phyloP scores from a whole-genome alignment of 352 stramenopile species.

The Phytophthora parvispora region DNA sequence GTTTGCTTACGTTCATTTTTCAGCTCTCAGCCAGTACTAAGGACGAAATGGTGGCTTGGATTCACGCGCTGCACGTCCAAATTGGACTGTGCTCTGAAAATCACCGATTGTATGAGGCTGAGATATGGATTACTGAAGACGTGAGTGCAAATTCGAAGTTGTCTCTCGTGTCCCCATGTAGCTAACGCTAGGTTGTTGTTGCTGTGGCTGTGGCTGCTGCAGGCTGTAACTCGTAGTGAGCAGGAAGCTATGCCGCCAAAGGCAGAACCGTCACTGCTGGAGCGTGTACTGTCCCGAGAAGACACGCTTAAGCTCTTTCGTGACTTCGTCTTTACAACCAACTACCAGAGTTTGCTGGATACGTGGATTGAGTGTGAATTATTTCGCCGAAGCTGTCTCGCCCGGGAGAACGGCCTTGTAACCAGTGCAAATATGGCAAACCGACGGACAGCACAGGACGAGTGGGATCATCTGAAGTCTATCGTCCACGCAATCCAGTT shows the following conservation, averaged over 20 bases:
- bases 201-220: neutral
- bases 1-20: slow-evolving; percentile 3
- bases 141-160: slow-evolving; percentile 44
- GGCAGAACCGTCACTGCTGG: slow-evolving; percentile 69
- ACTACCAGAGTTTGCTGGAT: slow-evolving; percentile 74
- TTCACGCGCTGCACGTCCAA: slow-evolving; percentile 83
- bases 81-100: slow-evolving; percentile 87
- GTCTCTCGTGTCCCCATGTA: neutral
- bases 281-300: slow-evolving; percentile 77
- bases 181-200: neutral
- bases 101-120: slow-evolving; percentile 80
- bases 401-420: slow-evolving; percentile 62
- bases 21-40: slow-evolving; percentile 84
- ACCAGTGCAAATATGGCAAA: slow-evolving; percentile 33
- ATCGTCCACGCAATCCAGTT: slow-evolving; percentile 70
- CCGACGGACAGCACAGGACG: slow-evolving; percentile 64
- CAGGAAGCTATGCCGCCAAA: slow-evolving; percentile 52
- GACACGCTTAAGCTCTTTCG: slow-evolving; percentile 85
- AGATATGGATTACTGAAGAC: slow-evolving; percentile 90
- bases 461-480: slow-evolving; percentile 83
- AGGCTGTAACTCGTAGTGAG: slow-evolving; percentile 76
- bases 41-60: slow-evolving; percentile 86
- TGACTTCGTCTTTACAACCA: slow-evolving; percentile 77
- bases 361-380: slow-evolving; percentile 90
- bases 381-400: slow-evolving; percentile 77